A percentile compares a stretch with the other conserved stretches of the same genome.
These are phyloP conservation scores for Fusarium sp. DNA, from an alignment of 2,329 filamentous ascomycete species.

Conservation along the genomic window DNA sequence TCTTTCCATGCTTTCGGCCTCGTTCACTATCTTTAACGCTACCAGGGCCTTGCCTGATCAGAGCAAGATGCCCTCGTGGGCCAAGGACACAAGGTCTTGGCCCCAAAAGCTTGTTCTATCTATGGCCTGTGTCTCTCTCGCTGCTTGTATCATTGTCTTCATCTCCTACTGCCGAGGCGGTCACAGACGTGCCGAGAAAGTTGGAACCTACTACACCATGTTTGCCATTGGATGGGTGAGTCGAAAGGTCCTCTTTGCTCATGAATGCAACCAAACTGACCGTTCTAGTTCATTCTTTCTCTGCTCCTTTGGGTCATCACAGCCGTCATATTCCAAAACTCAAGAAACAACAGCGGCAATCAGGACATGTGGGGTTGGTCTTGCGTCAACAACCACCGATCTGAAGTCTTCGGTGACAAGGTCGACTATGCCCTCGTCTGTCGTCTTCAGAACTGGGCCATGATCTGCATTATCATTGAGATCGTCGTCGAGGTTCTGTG, in stretches of 20 bases:
- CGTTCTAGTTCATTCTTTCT: conserved; percentile 80
- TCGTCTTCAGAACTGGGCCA: conserved; percentile 91
- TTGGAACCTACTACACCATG: conserved; percentile 93
- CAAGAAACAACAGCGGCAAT: conserved; percentile 75
- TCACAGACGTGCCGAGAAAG: conserved; percentile 89
- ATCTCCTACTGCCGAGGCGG: conserved; percentile 89
- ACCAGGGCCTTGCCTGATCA: conserved; percentile 80
- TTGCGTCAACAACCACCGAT: conserved; percentile 89
- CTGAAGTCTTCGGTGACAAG: conserved; percentile 81
- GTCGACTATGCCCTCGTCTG: conserved; percentile 92
- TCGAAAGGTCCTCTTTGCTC: conserved; percentile 1
- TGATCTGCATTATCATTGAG: conserved; percentile 98
- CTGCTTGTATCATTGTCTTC: conserved; percentile 84
- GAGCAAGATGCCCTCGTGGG: conserved; percentile 89
- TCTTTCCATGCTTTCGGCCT: conserved; percentile 88
- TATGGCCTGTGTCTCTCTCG: conserved; percentile 84
- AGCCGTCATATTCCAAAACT: conserved; percentile 85
- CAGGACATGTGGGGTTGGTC: conserved; percentile 99
- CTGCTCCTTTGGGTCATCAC: conserved; percentile 93
- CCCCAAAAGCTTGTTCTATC: conserved; percentile 86
- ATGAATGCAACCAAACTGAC: conserved; percentile 13
- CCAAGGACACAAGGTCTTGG: conserved; percentile 83
- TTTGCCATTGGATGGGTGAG: conserved; percentile 85
- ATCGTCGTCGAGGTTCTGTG: conserved; percentile 92
- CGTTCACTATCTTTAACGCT: conserved; percentile 91